phyloP scores from a whole-genome alignment of 257 asterid species.

The Primulina tabacum region DNA sequence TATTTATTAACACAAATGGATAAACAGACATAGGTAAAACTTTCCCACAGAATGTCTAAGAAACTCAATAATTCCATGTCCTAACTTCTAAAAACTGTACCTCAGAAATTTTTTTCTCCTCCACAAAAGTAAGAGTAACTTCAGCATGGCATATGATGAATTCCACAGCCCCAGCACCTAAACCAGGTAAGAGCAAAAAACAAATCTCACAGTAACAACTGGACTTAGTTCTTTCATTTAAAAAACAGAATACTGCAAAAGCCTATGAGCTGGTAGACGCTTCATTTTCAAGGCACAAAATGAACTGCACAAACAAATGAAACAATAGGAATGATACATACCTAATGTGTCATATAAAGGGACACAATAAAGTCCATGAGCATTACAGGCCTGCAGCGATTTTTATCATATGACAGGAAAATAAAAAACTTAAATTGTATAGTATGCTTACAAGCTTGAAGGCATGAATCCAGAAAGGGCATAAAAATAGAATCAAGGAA shows the following conservation, averaged over 20 bases:
- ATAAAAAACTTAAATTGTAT: neutral
- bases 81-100: conserved; percentile 32
- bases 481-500: conserved; percentile 13
- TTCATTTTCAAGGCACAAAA: conserved; percentile 14
- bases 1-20: conserved; percentile 5
- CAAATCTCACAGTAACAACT: conserved; percentile 14
- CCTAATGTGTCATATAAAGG: conserved; percentile 96
- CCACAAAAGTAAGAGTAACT: conserved; percentile 77
- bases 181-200: conserved; percentile 28
- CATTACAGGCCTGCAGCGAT: conserved; percentile 89
- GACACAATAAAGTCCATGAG: conserved; percentile 87
- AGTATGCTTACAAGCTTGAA: conserved; percentile 7
- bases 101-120: conserved; percentile 88
- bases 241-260: conserved; percentile 15
- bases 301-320: conserved; percentile 11
- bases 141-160: conserved; percentile 95
- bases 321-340: conserved; percentile 32
- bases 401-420: conserved; percentile 9
- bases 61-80: conserved; percentile 20
- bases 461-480: conserved; percentile 15
- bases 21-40: conserved; percentile 5
- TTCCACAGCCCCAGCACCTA: conserved; percentile 96
- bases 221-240: conserved; percentile 18
- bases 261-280: conserved; percentile 17
- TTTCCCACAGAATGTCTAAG: conserved; percentile 1